A percentile compares a stretch with the other conserved stretches of the same genome.
These are phyloP conservation scores for Pythium brachiatum DNA, from an alignment of 352 stramenopile species.

Conservation along the genomic window DNA sequence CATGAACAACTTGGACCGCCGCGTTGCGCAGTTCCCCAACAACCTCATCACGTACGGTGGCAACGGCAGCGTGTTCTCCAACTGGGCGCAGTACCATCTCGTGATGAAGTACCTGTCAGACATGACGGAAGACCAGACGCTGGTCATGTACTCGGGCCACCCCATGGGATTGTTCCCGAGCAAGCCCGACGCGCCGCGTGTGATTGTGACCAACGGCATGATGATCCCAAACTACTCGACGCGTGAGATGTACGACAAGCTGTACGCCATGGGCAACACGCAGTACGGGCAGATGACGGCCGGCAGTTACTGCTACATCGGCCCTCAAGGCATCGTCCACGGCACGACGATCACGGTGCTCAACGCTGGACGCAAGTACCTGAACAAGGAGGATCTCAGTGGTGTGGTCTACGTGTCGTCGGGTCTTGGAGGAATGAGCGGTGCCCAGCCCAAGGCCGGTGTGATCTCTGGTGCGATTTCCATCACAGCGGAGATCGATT, in stretches of 20 bases:
- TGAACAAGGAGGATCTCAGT: slow-evolving; percentile 59
- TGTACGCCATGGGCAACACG: slow-evolving; percentile 85
- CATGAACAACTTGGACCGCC: slow-evolving; percentile 89
- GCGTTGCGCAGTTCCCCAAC: slow-evolving; percentile 86
- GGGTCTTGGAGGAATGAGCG: slow-evolving; percentile 85
- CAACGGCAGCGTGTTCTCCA: slow-evolving; percentile 88
- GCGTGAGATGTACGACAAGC: slow-evolving; percentile 84
- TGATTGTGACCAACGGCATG: slow-evolving; percentile 89
- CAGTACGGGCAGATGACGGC: slow-evolving; percentile 91
- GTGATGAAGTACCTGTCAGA: slow-evolving; percentile 86
- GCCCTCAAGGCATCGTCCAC: slow-evolving; percentile 88
- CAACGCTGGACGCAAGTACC: slow-evolving; percentile 88
- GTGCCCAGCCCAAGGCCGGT: slow-evolving; percentile 79
- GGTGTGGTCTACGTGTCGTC: slow-evolving; percentile 87
- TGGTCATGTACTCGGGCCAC: slow-evolving; percentile 90
- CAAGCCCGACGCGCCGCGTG: slow-evolving; percentile 63
- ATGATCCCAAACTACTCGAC: slow-evolving; percentile 90
- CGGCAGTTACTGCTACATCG: slow-evolving; percentile 91
- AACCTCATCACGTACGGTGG: slow-evolving; percentile 88
- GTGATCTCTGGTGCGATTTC: slow-evolving; percentile 87
- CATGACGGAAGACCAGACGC: slow-evolving; percentile 87
- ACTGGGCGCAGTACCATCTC: slow-evolving; percentile 89
- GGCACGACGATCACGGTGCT: slow-evolving; percentile 89
- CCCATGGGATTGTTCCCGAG: slow-evolving; percentile 85
- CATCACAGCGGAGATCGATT: slow-evolving; percentile 83